Evolutionary conservation across 371 early-diverging fungal species (phyloP), one percentile per base, ranked within the genome.

Genomic region (Apophysomyces sp.): DNA sequence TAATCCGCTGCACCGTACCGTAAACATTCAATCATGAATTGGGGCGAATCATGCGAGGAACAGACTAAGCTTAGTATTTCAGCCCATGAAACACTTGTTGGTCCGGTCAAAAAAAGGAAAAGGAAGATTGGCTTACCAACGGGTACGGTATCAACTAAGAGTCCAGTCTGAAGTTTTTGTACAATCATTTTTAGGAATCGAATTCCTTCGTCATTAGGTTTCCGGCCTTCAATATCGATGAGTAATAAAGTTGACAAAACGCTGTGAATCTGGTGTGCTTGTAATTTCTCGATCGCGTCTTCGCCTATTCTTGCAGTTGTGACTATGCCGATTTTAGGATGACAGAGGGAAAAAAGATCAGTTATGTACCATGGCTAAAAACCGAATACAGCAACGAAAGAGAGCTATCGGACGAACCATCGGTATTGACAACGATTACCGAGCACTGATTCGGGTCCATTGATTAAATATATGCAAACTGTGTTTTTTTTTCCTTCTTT

Each of bases 1-100:
- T 77, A 80, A 59, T 80, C 78, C 8, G 80, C 73, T 30, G 80
- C 80, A 9, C 80, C 80, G 13, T 71, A 58, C 29, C 80, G 73
- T 34, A 80, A 61, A 40, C 76, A 72, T 40, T 72, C 67, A 11
- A 72, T 27, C 76, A 76, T 72, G 36, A 72, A 69, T 30, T 61
- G 54, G 7, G 68, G 26, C 32, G 67, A 69, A 16, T 76, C 71
- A 31, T 49, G 67, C 18, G 61, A 53, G 11, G 71, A 76, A 40
- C 54, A 70, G 2, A 70, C 73, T 72, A 55, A 28, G 3, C 26
- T 15, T 5, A 44, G 9, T n/a, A 1, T 1, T 21, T 44, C 24
- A 44, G 49, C 21, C 24, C 1, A 3, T 13, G 29, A 51, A 40
- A 51, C n/a, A 36, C 36, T 36, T 13, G 6, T 1, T 56, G 16